phyloP scores from a whole-genome alignment of 1,284 basidiomycete species.

The Phellinidium pouzarii region DNA sequence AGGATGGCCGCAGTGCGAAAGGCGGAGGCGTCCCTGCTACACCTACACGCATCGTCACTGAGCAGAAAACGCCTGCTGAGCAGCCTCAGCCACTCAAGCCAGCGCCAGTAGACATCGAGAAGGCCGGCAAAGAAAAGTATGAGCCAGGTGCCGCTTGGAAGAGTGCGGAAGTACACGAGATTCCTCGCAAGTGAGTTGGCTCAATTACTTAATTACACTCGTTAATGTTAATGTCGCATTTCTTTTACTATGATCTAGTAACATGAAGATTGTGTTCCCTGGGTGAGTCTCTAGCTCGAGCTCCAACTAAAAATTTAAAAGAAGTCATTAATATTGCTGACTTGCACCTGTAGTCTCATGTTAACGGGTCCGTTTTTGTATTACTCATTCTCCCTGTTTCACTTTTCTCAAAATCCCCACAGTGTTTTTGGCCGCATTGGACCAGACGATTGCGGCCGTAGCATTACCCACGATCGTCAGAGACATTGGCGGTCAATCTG shows the following conservation, averaged over 20 bases:
- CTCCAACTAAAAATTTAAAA: neutral
- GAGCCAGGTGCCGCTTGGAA: constrained; percentile 15
- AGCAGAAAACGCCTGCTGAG: constrained; percentile 12
- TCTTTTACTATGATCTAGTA: constrained; percentile 7
- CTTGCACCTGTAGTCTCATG: constrained; percentile 13
- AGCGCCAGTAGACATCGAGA: constrained; percentile 9
- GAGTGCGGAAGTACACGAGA: constrained; percentile 13
- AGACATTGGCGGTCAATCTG: constrained; percentile 29
- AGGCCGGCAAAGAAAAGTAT: constrained; percentile 1
- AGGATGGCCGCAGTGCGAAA: too few species aligned
- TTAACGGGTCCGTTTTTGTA: constrained; percentile 12
- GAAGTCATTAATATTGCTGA: too few species aligned
- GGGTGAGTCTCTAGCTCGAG: constrained; percentile 5
- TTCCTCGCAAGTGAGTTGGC: constrained; percentile 16
- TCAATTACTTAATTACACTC: neutral
- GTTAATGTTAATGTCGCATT: neutral
- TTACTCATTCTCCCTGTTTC: neutral
- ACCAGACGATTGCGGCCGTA: constrained; percentile 31
- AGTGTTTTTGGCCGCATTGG: constrained; percentile 30
- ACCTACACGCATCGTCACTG: constrained; percentile 1
- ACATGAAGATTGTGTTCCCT: constrained; percentile 19
- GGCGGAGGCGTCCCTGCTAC: neutral
- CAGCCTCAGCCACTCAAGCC: constrained; percentile 4
- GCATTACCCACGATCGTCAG: constrained; percentile 27
- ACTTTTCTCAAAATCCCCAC: neutral